These are phyloP conservation scores for Dysphania ambrosioides DNA, from an alignment of 148 eudicot species.

Conservation along the genomic window DNA sequence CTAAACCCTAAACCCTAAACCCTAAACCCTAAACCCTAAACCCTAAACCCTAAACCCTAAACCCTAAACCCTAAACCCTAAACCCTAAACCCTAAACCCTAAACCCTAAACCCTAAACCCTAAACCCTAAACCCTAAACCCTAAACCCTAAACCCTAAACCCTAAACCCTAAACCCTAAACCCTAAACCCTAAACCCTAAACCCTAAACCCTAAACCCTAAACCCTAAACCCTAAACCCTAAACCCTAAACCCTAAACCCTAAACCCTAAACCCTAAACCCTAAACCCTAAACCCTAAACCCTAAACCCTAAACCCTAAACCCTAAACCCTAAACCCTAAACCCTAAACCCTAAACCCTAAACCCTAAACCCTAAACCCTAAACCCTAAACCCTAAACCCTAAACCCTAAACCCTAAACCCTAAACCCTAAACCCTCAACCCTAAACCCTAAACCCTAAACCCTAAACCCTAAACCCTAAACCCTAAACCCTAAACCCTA, in stretches of 20 bases:
- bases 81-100: not conserved
- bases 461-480: conserved; percentile 13
- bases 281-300: conserved; percentile 6
- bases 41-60: conserved; percentile 24
- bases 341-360: conserved; percentile 21
- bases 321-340: conserved; percentile 17
- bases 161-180: conserved; percentile 27
- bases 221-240: conserved; percentile 26
- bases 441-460: conserved; percentile 5
- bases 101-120: conserved; percentile 25
- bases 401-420: conserved; percentile 12
- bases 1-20: conserved; percentile 2
- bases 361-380: conserved; percentile 22
- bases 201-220: conserved; percentile 26
- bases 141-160: conserved; percentile 30
- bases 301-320: conserved; percentile 1
- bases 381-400: conserved; percentile 13
- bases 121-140: conserved; percentile 28
- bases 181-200: conserved; percentile 24
- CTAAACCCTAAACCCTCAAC: conserved; percentile 20
- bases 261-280: conserved; percentile 24
- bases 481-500: conserved; percentile 10
- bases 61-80: conserved; percentile 20
- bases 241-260: conserved; percentile 26
- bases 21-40: conserved; percentile 20